These are phyloP conservation scores for Solanum chacoense DNA, from an alignment of 305 asterid genomes.

Conservation along the genomic window DNA sequence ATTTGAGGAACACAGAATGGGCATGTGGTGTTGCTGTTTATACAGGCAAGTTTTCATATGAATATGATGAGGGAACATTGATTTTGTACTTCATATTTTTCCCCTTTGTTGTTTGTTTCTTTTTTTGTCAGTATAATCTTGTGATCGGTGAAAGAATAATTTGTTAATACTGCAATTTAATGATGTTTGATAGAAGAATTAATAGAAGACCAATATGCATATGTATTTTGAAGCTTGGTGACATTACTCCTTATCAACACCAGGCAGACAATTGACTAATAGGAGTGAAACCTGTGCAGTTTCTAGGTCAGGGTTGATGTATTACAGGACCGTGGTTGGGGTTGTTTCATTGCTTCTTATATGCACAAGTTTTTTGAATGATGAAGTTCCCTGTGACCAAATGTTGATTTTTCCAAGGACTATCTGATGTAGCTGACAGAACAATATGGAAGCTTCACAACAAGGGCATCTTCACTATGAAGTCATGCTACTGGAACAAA, in stretches of 20 bases:
- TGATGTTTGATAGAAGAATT: not conserved
- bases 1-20: slow-evolving; percentile 97
- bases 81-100: slow-evolving; percentile 2
- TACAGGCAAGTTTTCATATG: slow-evolving; percentile 52
- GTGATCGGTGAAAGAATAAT: not conserved
- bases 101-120: not conserved
- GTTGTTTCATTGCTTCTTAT: not conserved
- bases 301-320: not conserved
- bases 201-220: not conserved
- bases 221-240: not conserved
- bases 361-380: not conserved
- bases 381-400: not conserved
- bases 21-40: slow-evolving; percentile 98
- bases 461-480: not conserved
- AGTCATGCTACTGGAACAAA: not conserved
- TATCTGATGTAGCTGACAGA: not conserved
- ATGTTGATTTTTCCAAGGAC: not conserved
- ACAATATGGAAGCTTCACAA: not conserved
- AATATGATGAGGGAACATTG: not conserved
- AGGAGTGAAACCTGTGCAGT: not conserved
- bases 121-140: not conserved
- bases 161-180: not conserved
- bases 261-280: not conserved
- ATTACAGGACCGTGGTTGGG: not conserved
- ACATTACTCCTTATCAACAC: not conserved